These are phyloP conservation scores for Rosa rugosa DNA, from an alignment of 306 rosid genomes.

Conservation along the genomic window DNA sequence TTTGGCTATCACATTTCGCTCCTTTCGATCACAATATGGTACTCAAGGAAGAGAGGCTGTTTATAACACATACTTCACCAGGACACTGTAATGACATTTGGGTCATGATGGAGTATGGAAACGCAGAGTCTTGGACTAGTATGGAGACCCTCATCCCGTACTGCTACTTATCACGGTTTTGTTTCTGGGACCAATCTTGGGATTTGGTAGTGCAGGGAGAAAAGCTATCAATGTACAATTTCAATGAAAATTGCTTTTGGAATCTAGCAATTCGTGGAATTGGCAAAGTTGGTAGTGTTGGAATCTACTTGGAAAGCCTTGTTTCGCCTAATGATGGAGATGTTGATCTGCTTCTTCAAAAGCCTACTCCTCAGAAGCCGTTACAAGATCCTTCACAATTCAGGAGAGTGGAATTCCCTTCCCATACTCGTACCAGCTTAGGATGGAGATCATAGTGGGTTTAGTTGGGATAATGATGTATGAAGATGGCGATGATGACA, in stretches of 20 bases:
- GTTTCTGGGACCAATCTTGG: background rate
- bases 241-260: background rate
- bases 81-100: background rate
- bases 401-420: background rate
- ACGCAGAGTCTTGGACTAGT: background rate
- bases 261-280: background rate
- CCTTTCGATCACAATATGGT: rapidly evolving
- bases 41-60: background rate
- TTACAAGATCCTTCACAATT: background rate
- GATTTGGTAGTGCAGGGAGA: background rate
- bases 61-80: no score
- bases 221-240: background rate
- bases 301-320: background rate
- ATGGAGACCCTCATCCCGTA: background rate
- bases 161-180: background rate
- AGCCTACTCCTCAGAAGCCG: background rate
- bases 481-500: no score
- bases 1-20: background rate
- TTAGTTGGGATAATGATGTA: no score
- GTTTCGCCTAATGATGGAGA: background rate
- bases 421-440: no score
- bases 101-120: background rate
- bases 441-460: no score
- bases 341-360: background rate
- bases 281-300: background rate